Evolutionary conservation across 148 eudicot genomes (phyloP).

Genomic region (Polygonum aviculare): DNA sequence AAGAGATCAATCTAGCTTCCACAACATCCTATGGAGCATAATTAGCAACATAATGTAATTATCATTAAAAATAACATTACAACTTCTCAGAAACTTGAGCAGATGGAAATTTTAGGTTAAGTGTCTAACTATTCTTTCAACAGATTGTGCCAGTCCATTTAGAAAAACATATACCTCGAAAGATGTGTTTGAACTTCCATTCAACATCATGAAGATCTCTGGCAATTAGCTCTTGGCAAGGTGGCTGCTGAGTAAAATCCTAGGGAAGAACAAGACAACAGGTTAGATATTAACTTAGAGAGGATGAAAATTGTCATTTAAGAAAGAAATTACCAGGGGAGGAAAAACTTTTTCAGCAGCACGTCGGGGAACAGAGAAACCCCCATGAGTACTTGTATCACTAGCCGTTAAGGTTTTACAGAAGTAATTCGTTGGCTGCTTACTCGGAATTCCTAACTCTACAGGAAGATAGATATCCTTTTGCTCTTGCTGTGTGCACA

Average conservation of each 20-base stretch:
- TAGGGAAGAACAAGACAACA: slow-evolving; percentile 17
- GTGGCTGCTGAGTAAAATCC: slow-evolving; percentile 97
- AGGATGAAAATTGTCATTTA: background rate
- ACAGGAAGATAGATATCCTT: slow-evolving; percentile 90
- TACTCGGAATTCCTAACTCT: slow-evolving; percentile 85
- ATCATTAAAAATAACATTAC: background rate
- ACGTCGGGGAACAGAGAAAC: slow-evolving; percentile 99
- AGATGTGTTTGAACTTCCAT: slow-evolving; percentile 98
- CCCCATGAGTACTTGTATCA: slow-evolving; percentile 99
- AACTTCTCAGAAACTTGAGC: background rate
- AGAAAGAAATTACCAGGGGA: slow-evolving; percentile 54
- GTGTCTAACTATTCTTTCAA: background rate
- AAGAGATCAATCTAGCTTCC: background rate
- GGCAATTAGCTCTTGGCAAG: slow-evolving; percentile 90
- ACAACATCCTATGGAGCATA: background rate
- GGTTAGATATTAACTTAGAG: background rate
- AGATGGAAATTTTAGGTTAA: background rate
- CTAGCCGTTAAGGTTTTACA: slow-evolving; percentile 98
- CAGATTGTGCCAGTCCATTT: background rate
- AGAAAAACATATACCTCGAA: slow-evolving; percentile 53
- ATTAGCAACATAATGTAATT: background rate
- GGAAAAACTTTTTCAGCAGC: slow-evolving; percentile 99
- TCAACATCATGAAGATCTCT: slow-evolving; percentile 98
- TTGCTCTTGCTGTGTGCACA: slow-evolving; percentile 70
- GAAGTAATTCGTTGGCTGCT: slow-evolving; percentile 96